Conservation (phyloP, 1,139 yeast genomes). For the Nadsonia commutata region DNA sequence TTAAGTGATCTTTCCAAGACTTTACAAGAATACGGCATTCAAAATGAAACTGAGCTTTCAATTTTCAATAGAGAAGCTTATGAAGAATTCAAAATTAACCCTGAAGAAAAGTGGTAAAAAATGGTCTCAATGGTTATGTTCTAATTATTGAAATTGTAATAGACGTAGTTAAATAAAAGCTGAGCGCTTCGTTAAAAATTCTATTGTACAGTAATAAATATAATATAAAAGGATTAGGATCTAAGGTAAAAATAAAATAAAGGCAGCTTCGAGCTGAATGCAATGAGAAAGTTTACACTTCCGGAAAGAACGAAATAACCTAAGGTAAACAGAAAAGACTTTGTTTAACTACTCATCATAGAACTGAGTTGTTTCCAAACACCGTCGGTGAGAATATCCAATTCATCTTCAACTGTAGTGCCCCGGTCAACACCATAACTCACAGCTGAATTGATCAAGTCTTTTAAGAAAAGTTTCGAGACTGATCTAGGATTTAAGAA, state of each 20-base stretch:
- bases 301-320: no score
- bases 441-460: constrained; percentile 63
- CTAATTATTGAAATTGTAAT: background rate
- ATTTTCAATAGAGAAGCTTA: constrained; percentile 57
- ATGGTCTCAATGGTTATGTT: background rate
- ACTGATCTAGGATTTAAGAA: constrained; percentile 68
- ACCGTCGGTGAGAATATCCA: constrained; percentile 35
- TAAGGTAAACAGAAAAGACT: no score
- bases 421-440: constrained; percentile 41
- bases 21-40: constrained; percentile 52
- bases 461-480: constrained; percentile 49
- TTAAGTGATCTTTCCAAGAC: constrained; percentile 27
- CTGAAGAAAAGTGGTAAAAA: constrained; percentile 75
- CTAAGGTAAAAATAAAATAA: background rate
- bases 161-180: background rate
- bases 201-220: background rate
- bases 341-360: background rate
- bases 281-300: no score
- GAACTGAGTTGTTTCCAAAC: constrained; percentile 29
- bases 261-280: no score
- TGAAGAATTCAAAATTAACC: constrained; percentile 54
- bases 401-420: constrained; percentile 26
- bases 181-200: background rate
- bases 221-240: background rate
- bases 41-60: constrained; percentile 86